Conservation (phyloP, 2,329 filamentous ascomycete genomes). For the Ophiostoma sp. region DNA sequence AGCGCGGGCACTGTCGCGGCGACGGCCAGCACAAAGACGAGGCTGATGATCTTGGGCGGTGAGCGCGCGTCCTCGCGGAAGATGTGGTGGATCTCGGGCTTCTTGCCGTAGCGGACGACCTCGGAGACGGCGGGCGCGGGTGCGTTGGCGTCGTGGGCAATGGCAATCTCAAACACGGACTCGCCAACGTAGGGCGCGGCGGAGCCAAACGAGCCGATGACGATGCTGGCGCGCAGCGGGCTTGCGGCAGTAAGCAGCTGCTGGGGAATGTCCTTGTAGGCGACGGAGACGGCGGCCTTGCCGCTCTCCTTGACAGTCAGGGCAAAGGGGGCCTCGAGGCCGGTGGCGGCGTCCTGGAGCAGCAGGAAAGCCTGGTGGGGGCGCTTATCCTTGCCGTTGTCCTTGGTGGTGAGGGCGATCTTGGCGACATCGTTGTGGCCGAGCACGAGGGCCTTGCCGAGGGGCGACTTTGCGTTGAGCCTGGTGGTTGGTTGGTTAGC, state of each 20-base stretch:
- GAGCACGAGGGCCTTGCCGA: constrained; percentile 61
- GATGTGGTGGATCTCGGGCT: constrained; percentile 81
- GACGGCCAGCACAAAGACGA: constrained; percentile 71
- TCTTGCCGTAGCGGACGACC: constrained; percentile 77
- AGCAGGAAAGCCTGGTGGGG: constrained; percentile 93
- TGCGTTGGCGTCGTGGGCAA: constrained; percentile 58
- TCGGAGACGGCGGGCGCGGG: constrained; percentile 56
- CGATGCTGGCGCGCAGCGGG: constrained; percentile 71
- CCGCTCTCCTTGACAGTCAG: constrained; percentile 80
- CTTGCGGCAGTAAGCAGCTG: constrained; percentile 66
- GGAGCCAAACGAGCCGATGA: constrained; percentile 81
- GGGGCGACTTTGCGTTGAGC: constrained; percentile 53
- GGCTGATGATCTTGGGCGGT: constrained; percentile 72
- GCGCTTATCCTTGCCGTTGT: constrained; percentile 70
- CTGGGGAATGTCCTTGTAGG: constrained; percentile 79
- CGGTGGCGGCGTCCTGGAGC: constrained; percentile 66
- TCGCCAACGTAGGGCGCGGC: constrained; percentile 59
- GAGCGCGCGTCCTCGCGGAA: constrained; percentile 77
- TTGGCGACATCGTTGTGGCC: constrained; percentile 69
- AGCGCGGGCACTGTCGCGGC: constrained; percentile 68
- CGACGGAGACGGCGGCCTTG: constrained; percentile 78
- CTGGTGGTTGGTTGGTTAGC: constrained; percentile 38
- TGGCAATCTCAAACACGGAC: constrained; percentile 64
- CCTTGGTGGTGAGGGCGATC: constrained; percentile 72
- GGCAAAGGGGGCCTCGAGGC: constrained; percentile 81